Base-by-base conservation (phyloP, 1,284 basidiomycete genomes). In the Ganoderma multipileum region DNA sequence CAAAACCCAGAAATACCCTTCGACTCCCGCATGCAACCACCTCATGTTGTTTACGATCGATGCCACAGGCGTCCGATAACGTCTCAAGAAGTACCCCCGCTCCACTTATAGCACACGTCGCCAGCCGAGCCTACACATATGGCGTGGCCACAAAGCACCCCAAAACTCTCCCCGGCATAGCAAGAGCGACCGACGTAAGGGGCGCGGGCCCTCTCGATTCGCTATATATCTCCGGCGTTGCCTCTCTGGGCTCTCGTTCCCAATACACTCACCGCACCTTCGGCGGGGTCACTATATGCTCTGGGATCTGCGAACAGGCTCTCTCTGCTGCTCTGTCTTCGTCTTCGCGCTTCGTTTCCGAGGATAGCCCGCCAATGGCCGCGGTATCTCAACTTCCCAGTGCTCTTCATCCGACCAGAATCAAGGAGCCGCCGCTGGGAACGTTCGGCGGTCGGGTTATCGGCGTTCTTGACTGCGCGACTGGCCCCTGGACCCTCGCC, bases 1-100 rank as follows among this genome's bases (percentile, higher is more conserved):
- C 52, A 20, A 33, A 20, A 18, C 9, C 26, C 18, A 33, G 23
- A 33, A 12, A 33, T 28, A 16, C 11, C 47, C 9, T 23, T 18
- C 23, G 52, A 14, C 14, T 30, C 52, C 14, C 64, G 60, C 42
- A 1, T 7, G 2, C 28, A 55, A 52, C 23, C 47, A 23, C 12
- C 8, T 42, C 16, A 47, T 28, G 12, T 52, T 12, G 47, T 23
- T 42, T 38, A 39, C 64, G 58, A 64, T 67, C 57, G 42, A 59
- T 55, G 52, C 39, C 30, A 59, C 65, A 59, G 54, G 65, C 70
- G 70, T 71, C 66, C 70, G 70, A 71, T 71, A 71, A 65, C 64
- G 39, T 42, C 52, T 42, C 28, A 38, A 68, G 70, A 71, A 71
- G 70, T 63, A 42, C 63, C 70, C 70, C 70, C 59, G 61, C 67